These are phyloP conservation scores for Vanilla planifolia DNA, from an alignment of 106 monocot species.

Conservation along the genomic window DNA sequence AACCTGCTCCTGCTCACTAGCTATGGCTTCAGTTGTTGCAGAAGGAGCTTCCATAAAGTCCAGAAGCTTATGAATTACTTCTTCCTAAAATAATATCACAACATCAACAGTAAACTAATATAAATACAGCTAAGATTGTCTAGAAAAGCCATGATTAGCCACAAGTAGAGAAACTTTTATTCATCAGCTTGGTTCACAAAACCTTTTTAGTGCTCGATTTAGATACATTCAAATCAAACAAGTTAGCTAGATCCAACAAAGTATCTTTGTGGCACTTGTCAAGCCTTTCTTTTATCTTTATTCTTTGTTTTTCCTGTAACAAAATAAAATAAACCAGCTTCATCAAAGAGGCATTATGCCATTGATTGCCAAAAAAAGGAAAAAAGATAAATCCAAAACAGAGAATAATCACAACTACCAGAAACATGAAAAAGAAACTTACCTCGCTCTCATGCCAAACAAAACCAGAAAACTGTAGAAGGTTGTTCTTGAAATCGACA, in stretches of 20 bases:
- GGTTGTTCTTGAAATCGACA: slow-evolving; percentile 50
- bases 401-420: not conserved
- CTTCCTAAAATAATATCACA: slow-evolving; percentile 32
- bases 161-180: slow-evolving; percentile 1
- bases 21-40: slow-evolving; percentile 37
- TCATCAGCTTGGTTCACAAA: not conserved
- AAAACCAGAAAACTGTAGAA: slow-evolving; percentile 88
- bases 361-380: not conserved
- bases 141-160: not conserved
- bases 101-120: not conserved
- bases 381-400: not conserved
- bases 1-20: slow-evolving; percentile 64
- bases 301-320: slow-evolving; percentile 55
- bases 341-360: not conserved
- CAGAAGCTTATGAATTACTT: slow-evolving; percentile 57
- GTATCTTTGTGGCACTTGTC: slow-evolving; percentile 55
- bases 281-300: slow-evolving; percentile 57
- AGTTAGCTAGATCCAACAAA: slow-evolving; percentile 54
- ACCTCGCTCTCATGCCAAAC: slow-evolving; percentile 76
- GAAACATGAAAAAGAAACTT: slow-evolving; percentile 12
- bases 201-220: slow-evolving; percentile 22
- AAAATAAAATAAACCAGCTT: slow-evolving; percentile 2
- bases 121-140: not conserved
- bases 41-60: slow-evolving; percentile 82
- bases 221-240: slow-evolving; percentile 55